A percentile compares a stretch with the other conserved stretches of the same genome.
These are phyloP conservation scores for Fomitopsis betulina DNA, from an alignment of 1,284 basidiomycete genomes.

Conservation along the genomic window DNA sequence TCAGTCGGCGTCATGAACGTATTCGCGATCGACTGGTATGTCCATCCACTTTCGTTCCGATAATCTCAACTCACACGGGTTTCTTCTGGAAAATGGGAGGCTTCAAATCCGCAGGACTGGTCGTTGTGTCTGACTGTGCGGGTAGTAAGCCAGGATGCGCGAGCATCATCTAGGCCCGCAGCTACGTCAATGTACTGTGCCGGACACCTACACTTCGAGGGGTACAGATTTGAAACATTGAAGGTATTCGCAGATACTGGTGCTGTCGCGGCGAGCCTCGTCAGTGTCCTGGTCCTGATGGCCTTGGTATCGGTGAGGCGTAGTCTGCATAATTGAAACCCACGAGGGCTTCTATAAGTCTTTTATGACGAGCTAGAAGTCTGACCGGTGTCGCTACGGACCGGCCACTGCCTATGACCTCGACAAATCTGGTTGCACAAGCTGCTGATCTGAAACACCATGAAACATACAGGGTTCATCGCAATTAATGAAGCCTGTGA, in stretches of 20 bases:
- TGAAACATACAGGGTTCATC: too few relatives aligned
- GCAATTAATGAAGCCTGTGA: too few relatives aligned
- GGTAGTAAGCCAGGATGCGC: slow-evolving; percentile 20
- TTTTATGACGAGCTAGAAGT: too few relatives aligned
- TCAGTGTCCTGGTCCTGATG: slow-evolving; percentile 17
- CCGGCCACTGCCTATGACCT: too few relatives aligned
- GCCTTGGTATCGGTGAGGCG: too few relatives aligned
- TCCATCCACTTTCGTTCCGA: neutral
- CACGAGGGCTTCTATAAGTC: too few relatives aligned
- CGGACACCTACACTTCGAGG: slow-evolving; percentile 11
- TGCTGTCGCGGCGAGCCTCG: slow-evolving; percentile 17
- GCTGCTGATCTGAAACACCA: too few relatives aligned
- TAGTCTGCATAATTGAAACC: neutral
- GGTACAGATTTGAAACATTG: slow-evolving; percentile 19
- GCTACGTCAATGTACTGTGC: too few relatives aligned
- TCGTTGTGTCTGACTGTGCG: slow-evolving; percentile 22
- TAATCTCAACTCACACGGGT: neutral
- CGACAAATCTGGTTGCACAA: too few relatives aligned
- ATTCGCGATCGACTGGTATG: slow-evolving; percentile 22
- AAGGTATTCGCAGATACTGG: slow-evolving; percentile 25
- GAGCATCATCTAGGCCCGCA: slow-evolving; percentile 21
- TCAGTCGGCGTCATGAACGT: slow-evolving; percentile 19
- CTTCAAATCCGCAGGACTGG: slow-evolving; percentile 22
- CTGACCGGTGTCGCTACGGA: too few relatives aligned
- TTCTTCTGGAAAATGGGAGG: slow-evolving; percentile 18